These are phyloP conservation scores for Microbotryomycetes sp. DNA, from an alignment of 1,284 basidiomycete species.

Conservation along the genomic window DNA sequence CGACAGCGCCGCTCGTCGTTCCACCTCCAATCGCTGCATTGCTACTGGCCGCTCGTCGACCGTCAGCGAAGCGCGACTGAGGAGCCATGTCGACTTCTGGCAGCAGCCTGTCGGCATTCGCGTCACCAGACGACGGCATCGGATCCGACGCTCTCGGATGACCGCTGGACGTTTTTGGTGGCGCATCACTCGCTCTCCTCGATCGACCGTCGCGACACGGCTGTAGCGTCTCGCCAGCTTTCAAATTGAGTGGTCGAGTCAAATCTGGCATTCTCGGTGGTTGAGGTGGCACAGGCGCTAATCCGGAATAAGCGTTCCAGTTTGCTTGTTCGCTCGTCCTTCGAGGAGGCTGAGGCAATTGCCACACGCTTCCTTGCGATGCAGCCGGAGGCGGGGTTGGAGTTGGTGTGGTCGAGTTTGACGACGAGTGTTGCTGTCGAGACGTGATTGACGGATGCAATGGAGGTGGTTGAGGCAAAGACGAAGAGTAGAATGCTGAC, in stretches of 20 bases:
- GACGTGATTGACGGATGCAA: not conserved
- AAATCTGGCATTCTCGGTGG: constrained; percentile 13
- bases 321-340: not conserved
- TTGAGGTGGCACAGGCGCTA: not conserved
- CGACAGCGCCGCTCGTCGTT: no score
- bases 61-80: not conserved
- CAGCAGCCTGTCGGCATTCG: not conserved
- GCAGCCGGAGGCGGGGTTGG: not conserved
- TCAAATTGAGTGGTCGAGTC: constrained; percentile 2
- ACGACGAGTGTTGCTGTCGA: not conserved
- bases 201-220: not conserved
- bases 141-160: not conserved
- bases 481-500: not conserved
- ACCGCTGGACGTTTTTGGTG: not conserved
- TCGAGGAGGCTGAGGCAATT: not conserved
- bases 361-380: not conserved
- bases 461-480: not conserved
- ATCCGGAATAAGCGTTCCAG: not conserved
- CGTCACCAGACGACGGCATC: no score
- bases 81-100: not conserved
- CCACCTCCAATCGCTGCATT: no score
- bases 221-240: constrained; percentile 10
- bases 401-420: not conserved
- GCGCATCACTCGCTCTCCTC: not conserved
- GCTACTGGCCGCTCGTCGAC: not conserved